Conservation (phyloP, 306 rosid species). For the Acacia acuminata region DNA sequence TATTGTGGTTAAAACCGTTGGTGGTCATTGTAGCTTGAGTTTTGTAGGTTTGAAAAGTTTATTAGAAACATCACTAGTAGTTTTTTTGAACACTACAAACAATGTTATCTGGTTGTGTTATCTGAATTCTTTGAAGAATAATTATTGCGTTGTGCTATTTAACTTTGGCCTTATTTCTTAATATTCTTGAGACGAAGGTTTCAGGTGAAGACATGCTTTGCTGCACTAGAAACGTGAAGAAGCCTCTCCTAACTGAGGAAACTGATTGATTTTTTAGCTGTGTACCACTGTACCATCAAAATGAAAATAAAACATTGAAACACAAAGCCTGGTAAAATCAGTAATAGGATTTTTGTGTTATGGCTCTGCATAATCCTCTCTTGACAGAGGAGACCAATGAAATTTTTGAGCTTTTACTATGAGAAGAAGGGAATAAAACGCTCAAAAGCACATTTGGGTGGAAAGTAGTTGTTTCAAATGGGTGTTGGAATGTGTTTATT, state of each 20-base stretch:
- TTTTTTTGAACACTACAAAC: neutral
- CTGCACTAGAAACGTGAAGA: neutral
- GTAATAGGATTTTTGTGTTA: neutral
- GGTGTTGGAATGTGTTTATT: neutral
- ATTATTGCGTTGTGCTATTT: neutral
- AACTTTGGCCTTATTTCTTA: neutral
- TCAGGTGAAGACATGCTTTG: neutral
- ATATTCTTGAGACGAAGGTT: neutral
- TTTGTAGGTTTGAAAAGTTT: neutral
- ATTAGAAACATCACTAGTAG: neutral
- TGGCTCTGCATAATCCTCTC: conserved; percentile 10
- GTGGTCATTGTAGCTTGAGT: neutral
- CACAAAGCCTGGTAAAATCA: neutral
- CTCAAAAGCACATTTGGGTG: neutral
- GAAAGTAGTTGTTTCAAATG: neutral
- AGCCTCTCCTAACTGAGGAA: neutral
- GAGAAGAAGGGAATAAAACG: neutral
- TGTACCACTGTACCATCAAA: neutral
- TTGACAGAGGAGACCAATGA: neutral
- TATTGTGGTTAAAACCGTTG: neutral
- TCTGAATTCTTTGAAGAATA: neutral
- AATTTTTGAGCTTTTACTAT: neutral
- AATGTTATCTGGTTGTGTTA: conserved; percentile 16
- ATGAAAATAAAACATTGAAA: neutral
- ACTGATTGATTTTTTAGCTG: conserved; percentile 27